Evolutionary conservation across 1,139 yeast genomes (phyloP).

Genomic region (Yamadazyma epiphylla): DNA sequence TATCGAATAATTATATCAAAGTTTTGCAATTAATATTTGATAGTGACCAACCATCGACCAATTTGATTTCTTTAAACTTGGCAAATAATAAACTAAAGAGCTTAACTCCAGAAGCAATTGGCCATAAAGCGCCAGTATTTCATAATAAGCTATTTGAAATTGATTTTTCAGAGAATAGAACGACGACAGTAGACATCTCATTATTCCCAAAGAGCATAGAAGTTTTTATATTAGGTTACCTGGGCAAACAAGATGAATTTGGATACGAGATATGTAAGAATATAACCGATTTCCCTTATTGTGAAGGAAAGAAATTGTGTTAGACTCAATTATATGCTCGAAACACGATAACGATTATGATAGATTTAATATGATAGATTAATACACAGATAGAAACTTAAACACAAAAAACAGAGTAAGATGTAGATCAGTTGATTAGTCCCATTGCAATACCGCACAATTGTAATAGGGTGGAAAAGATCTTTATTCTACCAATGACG

Average conservation of each 20-base stretch:
- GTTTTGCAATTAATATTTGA: slow-evolving; percentile 11
- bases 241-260: slow-evolving; percentile 18
- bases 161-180: slow-evolving; percentile 18
- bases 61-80: slow-evolving; percentile 14
- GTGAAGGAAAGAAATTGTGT: slow-evolving; percentile 14
- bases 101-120: slow-evolving; percentile 12
- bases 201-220: slow-evolving; percentile 12
- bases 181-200: slow-evolving; percentile 6
- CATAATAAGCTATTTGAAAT: slow-evolving; percentile 18
- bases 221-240: slow-evolving; percentile 16
- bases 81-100: slow-evolving; percentile 14
- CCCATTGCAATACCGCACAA: slow-evolving; percentile 28
- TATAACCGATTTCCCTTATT: slow-evolving; percentile 11
- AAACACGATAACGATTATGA: neutral
- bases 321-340: neutral
- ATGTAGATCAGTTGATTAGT: slow-evolving; percentile 43
- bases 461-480: slow-evolving; percentile 50
- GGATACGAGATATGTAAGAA: slow-evolving; percentile 22
- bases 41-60: slow-evolving; percentile 7
- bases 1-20: slow-evolving; percentile 15
- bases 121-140: slow-evolving; percentile 10
- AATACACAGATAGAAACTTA: too few species aligned
- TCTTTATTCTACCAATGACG: slow-evolving; percentile 40
- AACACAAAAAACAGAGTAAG: too few species aligned
- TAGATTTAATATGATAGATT: neutral